phyloP scores from a whole-genome alignment of 768 basidiomycete genomes.

The Tulasnella sp. region DNA sequence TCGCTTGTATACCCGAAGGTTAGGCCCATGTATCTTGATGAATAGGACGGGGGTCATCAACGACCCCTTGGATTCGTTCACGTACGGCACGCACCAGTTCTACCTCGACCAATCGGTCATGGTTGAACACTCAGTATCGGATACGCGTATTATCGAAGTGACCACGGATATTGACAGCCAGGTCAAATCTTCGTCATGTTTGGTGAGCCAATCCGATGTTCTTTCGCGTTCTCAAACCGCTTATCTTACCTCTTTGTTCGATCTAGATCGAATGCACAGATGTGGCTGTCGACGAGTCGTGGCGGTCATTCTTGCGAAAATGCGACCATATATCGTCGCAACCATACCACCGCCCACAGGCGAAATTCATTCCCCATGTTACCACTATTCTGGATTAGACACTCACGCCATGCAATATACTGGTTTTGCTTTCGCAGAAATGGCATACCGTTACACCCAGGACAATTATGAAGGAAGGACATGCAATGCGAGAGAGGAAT shows the following conservation, averaged over 20 bases:
- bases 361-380: not conserved
- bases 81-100: not conserved
- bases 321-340: not conserved
- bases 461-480: too few relatives aligned
- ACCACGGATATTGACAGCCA: not conserved
- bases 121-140: not conserved
- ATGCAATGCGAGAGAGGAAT: not conserved
- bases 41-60: not conserved
- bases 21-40: not conserved
- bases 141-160: not conserved
- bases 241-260: not conserved
- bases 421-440: not conserved
- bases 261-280: not conserved
- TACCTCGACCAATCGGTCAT: not conserved
- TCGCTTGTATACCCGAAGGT: too few relatives aligned
- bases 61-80: not conserved
- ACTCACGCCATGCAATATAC: not conserved
- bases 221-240: not conserved
- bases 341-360: constrained; percentile 10
- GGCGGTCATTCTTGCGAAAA: not conserved
- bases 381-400: not conserved
- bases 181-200: not conserved
- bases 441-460: not conserved
- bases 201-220: not conserved
- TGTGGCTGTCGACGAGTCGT: not conserved